Evolutionary conservation across 2,329 filamentous ascomycete genomes (phyloP).

Genomic region (Colletotrichum magnum): DNA sequence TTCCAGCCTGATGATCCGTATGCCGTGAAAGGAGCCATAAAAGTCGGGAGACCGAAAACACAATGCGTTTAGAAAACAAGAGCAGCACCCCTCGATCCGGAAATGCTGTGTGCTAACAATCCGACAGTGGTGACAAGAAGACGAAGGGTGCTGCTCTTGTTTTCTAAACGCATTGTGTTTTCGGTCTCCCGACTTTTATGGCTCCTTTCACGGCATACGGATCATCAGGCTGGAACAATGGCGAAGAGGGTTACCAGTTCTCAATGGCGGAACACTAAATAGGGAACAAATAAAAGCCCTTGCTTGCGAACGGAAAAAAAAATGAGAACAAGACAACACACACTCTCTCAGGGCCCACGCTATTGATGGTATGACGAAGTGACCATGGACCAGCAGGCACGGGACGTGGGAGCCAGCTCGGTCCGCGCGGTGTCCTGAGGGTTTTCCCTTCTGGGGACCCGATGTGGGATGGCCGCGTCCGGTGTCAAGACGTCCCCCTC

Average conservation of each 20-base stretch:
- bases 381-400: not conserved
- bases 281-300: conserved; percentile 58
- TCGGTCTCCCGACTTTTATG: conserved; percentile 43
- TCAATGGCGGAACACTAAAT: conserved; percentile 60
- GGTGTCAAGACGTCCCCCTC: conserved; percentile 1
- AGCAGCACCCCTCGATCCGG: conserved; percentile 72
- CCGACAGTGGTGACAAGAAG: conserved; percentile 98
- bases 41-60: conserved; percentile 45
- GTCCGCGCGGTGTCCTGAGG: conserved; percentile 34
- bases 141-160: conserved; percentile 99
- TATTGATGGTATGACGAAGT: not conserved
- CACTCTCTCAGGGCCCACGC: conserved; percentile 22
- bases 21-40: conserved; percentile 45
- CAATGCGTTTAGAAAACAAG: conserved; percentile 93
- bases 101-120: conserved; percentile 14
- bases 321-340: conserved; percentile 38
- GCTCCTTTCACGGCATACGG: conserved; percentile 45
- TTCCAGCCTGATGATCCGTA: conserved; percentile 47
- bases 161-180: conserved; percentile 82
- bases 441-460: not conserved
- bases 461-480: conserved; percentile 35
- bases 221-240: conserved; percentile 56
- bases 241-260: conserved; percentile 63
- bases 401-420: conserved; percentile 8
- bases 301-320: conserved; percentile 41